A percentile compares a stretch with the other conserved stretches of the same genome.
Conservation (phyloP, 345 rosid genomes). For the Melaleuca alternifolia region DNA sequence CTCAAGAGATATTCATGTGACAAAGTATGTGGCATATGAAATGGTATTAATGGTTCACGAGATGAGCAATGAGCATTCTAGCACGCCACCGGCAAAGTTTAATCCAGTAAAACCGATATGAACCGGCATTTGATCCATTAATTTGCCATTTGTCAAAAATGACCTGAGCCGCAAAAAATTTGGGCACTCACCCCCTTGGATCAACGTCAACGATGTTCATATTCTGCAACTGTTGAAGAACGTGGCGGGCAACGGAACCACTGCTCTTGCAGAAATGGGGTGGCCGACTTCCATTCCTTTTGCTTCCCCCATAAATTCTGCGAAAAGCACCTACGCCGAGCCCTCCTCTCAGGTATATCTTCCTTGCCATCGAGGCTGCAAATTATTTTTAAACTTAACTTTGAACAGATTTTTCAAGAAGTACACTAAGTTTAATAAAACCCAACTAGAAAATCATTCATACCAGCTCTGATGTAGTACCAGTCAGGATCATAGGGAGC, state of each 20-base stretch:
- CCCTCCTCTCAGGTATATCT: slow-evolving; percentile 77
- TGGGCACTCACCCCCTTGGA: slow-evolving; percentile 39
- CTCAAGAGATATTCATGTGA: neutral
- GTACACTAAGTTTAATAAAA: neutral
- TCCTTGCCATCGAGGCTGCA: slow-evolving; percentile 90
- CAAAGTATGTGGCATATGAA: neutral
- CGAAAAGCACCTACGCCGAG: slow-evolving; percentile 86
- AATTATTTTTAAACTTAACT: neutral
- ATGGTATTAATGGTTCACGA: neutral
- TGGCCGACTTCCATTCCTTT: slow-evolving; percentile 80
- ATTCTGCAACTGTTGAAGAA: slow-evolving; percentile 67
- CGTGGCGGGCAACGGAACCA: slow-evolving; percentile 77
- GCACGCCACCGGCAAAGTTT: neutral
- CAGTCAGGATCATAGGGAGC: slow-evolving; percentile 93
- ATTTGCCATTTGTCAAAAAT: neutral
- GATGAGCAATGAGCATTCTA: neutral
- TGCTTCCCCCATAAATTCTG: slow-evolving; percentile 81
- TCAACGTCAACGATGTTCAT: slow-evolving; percentile 62
- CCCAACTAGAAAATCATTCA: neutral
- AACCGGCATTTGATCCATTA: neutral
- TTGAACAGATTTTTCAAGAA: neutral
- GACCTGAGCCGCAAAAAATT: neutral
- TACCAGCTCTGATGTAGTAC: slow-evolving; percentile 80
- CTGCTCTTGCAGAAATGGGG: slow-evolving; percentile 88
- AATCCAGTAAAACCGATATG: neutral